Conservation (phyloP, 352 stramenopile genomes). For the Globisporangium mamillatum region DNA sequence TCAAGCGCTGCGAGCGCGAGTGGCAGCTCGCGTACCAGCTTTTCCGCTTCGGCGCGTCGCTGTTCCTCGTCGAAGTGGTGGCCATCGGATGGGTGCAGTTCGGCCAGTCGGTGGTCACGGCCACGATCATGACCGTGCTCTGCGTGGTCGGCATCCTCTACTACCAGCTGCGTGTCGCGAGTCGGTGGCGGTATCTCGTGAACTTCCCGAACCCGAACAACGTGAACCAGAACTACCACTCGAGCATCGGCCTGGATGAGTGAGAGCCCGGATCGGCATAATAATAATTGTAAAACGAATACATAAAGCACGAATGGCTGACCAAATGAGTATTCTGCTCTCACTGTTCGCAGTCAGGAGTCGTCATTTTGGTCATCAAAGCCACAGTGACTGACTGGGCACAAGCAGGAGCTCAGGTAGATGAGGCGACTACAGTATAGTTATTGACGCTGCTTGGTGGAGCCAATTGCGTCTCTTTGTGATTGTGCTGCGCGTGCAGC, state of each 20-base stretch:
- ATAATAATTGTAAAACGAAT: neutral
- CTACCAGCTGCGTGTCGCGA: constrained; percentile 65
- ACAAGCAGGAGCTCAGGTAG: too few relatives aligned
- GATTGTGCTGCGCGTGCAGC: neutral
- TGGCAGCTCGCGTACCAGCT: constrained; percentile 71
- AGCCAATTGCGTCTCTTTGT: neutral
- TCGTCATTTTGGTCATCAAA: too few relatives aligned
- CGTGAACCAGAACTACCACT: constrained; percentile 4
- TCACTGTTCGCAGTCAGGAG: too few relatives aligned
- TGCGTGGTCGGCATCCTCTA: constrained; percentile 49
- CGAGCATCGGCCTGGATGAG: constrained; percentile 3
- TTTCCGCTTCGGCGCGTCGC: constrained; percentile 52
- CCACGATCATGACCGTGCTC: constrained; percentile 47
- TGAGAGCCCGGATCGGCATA: neutral
- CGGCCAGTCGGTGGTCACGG: constrained; percentile 34
- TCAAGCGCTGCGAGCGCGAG: constrained; percentile 63
- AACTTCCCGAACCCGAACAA: constrained; percentile 42
- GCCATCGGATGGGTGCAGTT: constrained; percentile 70
- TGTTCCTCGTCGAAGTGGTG: constrained; percentile 59
- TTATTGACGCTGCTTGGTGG: neutral
- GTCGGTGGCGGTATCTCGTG: constrained; percentile 71
- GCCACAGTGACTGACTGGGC: too few relatives aligned
- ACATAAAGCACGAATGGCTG: neutral
- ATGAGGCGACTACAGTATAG: too few relatives aligned
- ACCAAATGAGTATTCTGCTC: too few relatives aligned